Evolutionary conservation across 2,329 filamentous ascomycete species (phyloP), one percentile per base, ranked within the genome.

Genomic region (Exophiala aquamarina): DNA sequence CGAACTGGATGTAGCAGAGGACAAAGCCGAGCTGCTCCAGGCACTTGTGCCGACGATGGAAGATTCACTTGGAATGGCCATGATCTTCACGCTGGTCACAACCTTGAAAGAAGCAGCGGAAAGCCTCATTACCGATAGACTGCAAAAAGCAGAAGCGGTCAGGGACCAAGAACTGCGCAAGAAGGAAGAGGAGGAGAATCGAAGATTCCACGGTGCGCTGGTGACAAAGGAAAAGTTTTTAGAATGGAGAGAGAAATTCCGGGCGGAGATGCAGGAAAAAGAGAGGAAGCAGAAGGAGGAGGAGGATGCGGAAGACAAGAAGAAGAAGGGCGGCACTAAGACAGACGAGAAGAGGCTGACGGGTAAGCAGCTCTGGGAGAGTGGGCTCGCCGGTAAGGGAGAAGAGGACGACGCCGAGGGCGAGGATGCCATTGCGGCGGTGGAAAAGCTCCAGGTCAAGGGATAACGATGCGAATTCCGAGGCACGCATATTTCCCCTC

Each of bases 41-140:
- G 78, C 80, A 1, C 74, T 97, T 10, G 69, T 82, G 31, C 82
- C 86, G 13, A 87, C 85, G 0, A 86, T 96, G 28, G 84, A 93
- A 65, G 93, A 98, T 68, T 97, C 91, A 59, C 71, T 97, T 50
- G 93, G 93, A 54, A 97, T 97, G 86, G 88, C 90, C 45, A 98
- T 98, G 93, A 74, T 98, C 1, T 98, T 97, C 70, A 89, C 92
- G 0, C 74, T 98, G 18, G 86, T 94, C 44, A 89, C 87, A 11
- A 82, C 86, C 0, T 72, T 98, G 50, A 97, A 96, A 66, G 93
- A 98, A 49, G 78, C 81, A 41, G 92, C 91, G n/a, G 93, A 98
- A 72, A 78, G 84, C 59, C 78, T 98, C 49, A 83, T 97, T 57
- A 70, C 77, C 13, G 83, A 89, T 54, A 83, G 93, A 36, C 81